Percentiles rank a stretch among this genome's conserved stretches.
Conservation (phyloP, 2,329 filamentous ascomycete genomes). For the Celoporthe dispersa region DNA sequence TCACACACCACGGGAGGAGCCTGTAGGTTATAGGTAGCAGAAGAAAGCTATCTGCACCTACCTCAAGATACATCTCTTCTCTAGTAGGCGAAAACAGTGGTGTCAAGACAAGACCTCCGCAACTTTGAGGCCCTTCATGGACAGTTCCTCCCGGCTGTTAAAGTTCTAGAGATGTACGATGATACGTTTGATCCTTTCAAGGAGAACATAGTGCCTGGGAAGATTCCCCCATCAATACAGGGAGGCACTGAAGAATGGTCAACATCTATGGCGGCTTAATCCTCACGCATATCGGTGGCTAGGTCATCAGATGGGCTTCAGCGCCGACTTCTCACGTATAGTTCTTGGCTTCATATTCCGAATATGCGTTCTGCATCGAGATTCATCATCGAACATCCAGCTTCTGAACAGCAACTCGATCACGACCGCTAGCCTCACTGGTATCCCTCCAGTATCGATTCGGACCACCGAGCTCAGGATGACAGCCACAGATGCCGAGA, state of each 20-base stretch:
- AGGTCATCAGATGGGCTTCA: background rate
- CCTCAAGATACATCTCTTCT: background rate
- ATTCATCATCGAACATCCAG: background rate
- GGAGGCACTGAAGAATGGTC: conserved; percentile 13
- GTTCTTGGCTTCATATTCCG: conserved; percentile 6
- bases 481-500: background rate
- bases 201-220: background rate
- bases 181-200: conserved; percentile 11
- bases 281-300: conserved; percentile 17
- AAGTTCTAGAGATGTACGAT: background rate
- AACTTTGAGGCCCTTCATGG: background rate
- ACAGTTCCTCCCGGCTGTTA: background rate
- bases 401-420: background rate
- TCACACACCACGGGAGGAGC: background rate
- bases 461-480: background rate
- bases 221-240: background rate
- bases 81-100: background rate
- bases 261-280: conserved; percentile 20
- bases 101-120: background rate
- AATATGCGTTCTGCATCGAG: conserved; percentile 14
- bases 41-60: background rate
- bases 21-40: background rate
- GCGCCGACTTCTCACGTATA: background rate
- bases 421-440: background rate
- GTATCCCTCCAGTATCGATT: conserved; percentile 1